A percentile compares a stretch with the other conserved stretches of the same genome.
Evolutionary conservation across 345 rosid species (phyloP).

Genomic region (Citrus medica): DNA sequence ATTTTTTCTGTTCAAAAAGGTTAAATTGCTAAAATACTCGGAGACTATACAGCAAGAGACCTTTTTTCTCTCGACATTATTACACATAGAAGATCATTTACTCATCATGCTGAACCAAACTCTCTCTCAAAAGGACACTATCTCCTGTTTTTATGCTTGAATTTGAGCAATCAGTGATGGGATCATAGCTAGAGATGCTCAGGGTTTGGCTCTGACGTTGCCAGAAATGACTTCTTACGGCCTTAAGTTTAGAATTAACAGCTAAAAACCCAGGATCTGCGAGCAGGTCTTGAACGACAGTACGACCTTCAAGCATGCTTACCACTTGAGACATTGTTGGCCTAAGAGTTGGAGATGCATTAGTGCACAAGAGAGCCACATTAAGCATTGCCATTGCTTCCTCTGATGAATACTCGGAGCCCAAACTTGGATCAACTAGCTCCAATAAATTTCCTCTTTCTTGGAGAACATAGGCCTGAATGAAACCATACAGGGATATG

Average conservation of each 20-base stretch:
- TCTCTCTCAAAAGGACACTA: slow-evolving; percentile 20
- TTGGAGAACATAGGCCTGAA: slow-evolving; percentile 72
- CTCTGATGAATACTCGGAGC: slow-evolving; percentile 49
- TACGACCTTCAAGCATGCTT: slow-evolving; percentile 76
- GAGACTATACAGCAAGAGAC: neutral
- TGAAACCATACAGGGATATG: neutral
- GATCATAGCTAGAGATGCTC: slow-evolving; percentile 39
- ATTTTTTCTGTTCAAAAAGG: neutral
- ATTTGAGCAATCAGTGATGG: slow-evolving; percentile 26
- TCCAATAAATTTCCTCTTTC: slow-evolving; percentile 62
- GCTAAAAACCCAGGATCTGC: slow-evolving; percentile 70
- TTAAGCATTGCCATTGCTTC: slow-evolving; percentile 76
- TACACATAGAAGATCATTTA: neutral
- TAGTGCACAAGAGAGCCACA: slow-evolving; percentile 76
- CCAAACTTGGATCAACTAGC: slow-evolving; percentile 60
- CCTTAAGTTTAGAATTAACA: slow-evolving; percentile 55
- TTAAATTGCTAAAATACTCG: neutral
- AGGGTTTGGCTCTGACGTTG: slow-evolving; percentile 55
- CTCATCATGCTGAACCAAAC: slow-evolving; percentile 17
- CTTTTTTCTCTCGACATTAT: neutral
- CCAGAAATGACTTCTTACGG: slow-evolving; percentile 82
- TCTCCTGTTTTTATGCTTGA: slow-evolving; percentile 31
- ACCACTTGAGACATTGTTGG: slow-evolving; percentile 90
- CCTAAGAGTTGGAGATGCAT: slow-evolving; percentile 78
- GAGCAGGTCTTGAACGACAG: slow-evolving; percentile 62